phyloP scores from a whole-genome alignment of 129 eudicot species.

The Glebionis coronaria region DNA sequence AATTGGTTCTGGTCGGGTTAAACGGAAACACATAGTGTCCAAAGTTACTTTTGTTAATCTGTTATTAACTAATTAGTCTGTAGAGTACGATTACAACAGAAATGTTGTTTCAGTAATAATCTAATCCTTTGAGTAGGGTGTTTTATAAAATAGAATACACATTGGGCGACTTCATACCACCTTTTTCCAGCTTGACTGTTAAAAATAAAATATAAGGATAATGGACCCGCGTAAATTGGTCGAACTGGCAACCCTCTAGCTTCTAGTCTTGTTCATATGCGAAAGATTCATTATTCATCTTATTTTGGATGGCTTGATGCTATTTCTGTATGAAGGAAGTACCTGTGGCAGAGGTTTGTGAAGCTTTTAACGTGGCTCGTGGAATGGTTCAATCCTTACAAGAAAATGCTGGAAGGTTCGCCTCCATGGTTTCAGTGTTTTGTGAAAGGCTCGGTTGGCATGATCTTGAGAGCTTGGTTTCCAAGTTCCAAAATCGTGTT shows the following conservation, averaged over 20 bases:
- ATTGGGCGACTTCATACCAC: neutral
- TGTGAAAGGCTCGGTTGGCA: slow-evolving; percentile 99
- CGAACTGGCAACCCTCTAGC: neutral
- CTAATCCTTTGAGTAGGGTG: neutral
- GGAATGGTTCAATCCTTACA: slow-evolving; percentile 98
- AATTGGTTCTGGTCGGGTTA: no score
- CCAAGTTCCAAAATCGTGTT: slow-evolving; percentile 88
- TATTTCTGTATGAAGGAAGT: slow-evolving; percentile 59
- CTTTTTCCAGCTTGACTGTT: neutral
- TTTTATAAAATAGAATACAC: neutral
- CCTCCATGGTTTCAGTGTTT: slow-evolving; percentile 96
- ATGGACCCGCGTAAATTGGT: neutral
- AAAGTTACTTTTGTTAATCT: no score
- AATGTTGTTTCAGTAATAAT: neutral
- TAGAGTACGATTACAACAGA: neutral
- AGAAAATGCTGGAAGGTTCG: slow-evolving; percentile 99
- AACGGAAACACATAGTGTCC: no score
- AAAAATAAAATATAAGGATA: neutral
- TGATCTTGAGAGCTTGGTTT: slow-evolving; percentile 82
- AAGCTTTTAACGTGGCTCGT: slow-evolving; percentile 87
- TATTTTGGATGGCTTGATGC: slow-evolving; percentile 16
- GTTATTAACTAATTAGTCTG: no score
- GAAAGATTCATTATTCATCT: neutral
- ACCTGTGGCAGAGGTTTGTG: slow-evolving; percentile 87
- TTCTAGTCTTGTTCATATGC: neutral